Base-by-base conservation (phyloP, 1,284 basidiomycete species). In the Moniliophthora roreri region DNA sequence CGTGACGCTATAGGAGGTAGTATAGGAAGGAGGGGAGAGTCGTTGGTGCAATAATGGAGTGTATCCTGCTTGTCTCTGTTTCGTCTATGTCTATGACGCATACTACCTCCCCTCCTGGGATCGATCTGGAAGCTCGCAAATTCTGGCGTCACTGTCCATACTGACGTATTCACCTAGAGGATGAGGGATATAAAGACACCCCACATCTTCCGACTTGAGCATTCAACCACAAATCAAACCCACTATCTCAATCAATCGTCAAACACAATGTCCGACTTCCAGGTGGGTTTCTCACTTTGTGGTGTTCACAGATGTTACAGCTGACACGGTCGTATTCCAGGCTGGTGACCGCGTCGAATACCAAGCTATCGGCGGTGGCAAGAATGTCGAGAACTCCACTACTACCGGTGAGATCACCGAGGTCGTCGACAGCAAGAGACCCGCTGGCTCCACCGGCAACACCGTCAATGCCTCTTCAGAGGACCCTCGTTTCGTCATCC, bases 341-440 rank as follows among this genome's bases (percentile, higher is more conserved):
- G 26, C 39, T 28, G 53, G 53, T 41, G 53, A 55, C 37, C 49
- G 47, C 44, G 53, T 55, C 37, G 36, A 55, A 37, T 55, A 55
- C 49, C 28, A 51, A 51, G 49, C 53, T 18, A 21, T 55, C 28
- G 49, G 53, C 23, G 53, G 53, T 24, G 53, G 53, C 32, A 44
- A 41, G 18, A n/a, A 48, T 20, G 49, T 40, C n/a, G 15, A 35
- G 5, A 51, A 47, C 36, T 55, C 53, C 6, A 47, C 50, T 18
- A 55, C 53, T 37, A 28, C 26, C 13, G 53, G 53, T 20, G 53
- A 55, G 16, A 41, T 55, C 11, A 24, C 35, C 15, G 49, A 55
- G 16, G 49, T 55, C 36, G 26, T 55, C 20, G 50, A 50, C 0
- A 45, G 38, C 37, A 55, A 51, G 26, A 16, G 38, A 24, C 41